These are phyloP conservation scores for Sesbania bispinosa DNA, from an alignment of 306 rosid species.

Conservation along the genomic window DNA sequence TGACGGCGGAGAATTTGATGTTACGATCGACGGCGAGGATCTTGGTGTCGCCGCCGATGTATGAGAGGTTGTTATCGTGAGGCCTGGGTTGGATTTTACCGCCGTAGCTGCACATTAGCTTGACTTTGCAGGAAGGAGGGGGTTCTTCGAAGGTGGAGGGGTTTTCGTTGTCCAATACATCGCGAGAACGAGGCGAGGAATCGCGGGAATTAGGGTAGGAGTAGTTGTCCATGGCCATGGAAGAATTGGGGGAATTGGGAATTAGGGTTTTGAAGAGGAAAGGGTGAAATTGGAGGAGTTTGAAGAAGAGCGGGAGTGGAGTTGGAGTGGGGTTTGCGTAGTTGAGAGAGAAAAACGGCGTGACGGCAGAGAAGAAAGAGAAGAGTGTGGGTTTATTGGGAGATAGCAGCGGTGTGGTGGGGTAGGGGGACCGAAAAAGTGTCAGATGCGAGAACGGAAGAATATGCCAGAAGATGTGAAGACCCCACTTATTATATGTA, in stretches of 20 bases:
- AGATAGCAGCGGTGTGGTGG: neutral
- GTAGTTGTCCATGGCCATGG: conserved; percentile 56
- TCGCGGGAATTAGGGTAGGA: conserved; percentile 64
- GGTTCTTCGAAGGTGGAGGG: conserved; percentile 60
- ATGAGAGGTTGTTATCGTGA: conserved; percentile 69
- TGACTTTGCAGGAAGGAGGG: conserved; percentile 44
- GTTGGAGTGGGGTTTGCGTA: neutral
- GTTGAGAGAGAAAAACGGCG: conserved; percentile 16
- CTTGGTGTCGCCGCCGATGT: conserved; percentile 87
- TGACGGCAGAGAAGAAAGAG: neutral
- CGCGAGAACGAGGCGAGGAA: conserved; percentile 79
- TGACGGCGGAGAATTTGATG: conserved; percentile 45
- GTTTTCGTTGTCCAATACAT: conserved; percentile 45
- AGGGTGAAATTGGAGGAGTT: neutral
- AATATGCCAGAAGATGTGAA: too few species aligned
- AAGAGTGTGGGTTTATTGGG: neutral
- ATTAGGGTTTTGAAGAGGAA: neutral
- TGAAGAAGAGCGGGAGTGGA: neutral
- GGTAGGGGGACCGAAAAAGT: neutral
- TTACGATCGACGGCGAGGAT: conserved; percentile 75
- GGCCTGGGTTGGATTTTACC: conserved; percentile 78
- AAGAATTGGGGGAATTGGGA: neutral
- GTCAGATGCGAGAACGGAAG: too few species aligned
- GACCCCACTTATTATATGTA: too few species aligned
- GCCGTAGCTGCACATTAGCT: conserved; percentile 82